Base-by-base conservation (phyloP, 495 filamentous ascomycete species). In the Neurospora sublineolata region DNA sequence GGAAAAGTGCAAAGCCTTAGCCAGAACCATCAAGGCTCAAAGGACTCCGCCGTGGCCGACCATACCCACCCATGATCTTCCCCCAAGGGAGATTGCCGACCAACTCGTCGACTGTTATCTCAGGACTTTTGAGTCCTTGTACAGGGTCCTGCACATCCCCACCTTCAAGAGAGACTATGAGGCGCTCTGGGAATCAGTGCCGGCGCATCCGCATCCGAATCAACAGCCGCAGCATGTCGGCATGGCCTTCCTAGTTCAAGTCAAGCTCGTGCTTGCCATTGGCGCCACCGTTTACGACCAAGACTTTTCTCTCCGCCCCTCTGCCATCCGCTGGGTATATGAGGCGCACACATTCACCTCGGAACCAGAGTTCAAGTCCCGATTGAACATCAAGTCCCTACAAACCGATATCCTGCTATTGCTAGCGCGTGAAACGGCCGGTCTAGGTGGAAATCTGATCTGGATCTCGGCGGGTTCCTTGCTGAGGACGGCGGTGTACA, bases 131-230 rank as follows among this genome's bases (percentile, higher is more conserved):
- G 86, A 87, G 70, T 79, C 81, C 3, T 72, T 84, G 12, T 76
- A 88, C 76, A 84, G 87, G 10, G 81, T 90, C 20, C 67, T 90
- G 11, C 88, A 90, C 72, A 76, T 88, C n/a, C 87, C 88, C 0
- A 81, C 81, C 0, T 90, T 86, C 72, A 74, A 75, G 27, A 76
- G 76, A 37, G 81, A 84, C 58, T 85, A 84, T 41, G 75, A 76
- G 27, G 70, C 73, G 23, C 83, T 81, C 70, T 84, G 81, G 82
- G 16, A 58, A 30, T 3, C 46, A 12, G 46, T 7, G 23, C 11
- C 46, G 11, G 46, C 4, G 11, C 46, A 58, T 14, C 4, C 46
- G 20, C 20, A 58, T 58, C 20, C 46, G 11, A 27, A 27, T 14
- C 46, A 58, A 58, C 20, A 14, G 46, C 46, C 23, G 11, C 11